Evolutionary conservation across 2,329 filamentous ascomycete species (phyloP), one percentile per base, ranked within the genome.

Genomic region (Cladophialophora immunda): DNA sequence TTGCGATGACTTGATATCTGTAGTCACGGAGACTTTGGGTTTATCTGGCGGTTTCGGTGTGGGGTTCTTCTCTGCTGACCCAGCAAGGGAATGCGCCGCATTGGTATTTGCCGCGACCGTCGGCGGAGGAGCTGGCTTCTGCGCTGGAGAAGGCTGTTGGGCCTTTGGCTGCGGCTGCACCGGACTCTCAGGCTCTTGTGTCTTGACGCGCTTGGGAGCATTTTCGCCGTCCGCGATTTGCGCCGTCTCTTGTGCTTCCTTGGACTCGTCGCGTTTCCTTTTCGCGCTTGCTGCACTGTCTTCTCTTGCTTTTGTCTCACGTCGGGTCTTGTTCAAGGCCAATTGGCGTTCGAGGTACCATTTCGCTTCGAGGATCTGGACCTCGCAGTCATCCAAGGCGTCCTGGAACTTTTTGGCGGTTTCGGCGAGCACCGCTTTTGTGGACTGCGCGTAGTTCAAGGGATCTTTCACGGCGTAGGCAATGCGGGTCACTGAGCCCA

Each of bases 361-460:
- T 65, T 74, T 74, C 13, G 69, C 71, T 54, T 73, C 67, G 17
- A 73, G 67, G 60, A 74, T 72, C 60, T 72, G 67, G 13, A 73
- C 69, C 53, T 73, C 69, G 38, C 69, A 71, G 34, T 74, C 71
- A 62, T 74, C 72, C 8, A 73, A 67, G 45, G 71, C 72, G 68
- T 74, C 72, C 56, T 72, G 70, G 64, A 70, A 74, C 45, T 69
- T 69, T 54, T 71, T 72, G 19, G 70, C 65, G 30, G 69, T 71
- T 56, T 73, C 72, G 54, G 65, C 66, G 11, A 74, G 60, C 13
- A 74, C 65, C 25, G 67, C 65, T 62, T 70, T 69, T 32, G 70
- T 74, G 7, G 64, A 68, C 41, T 67, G 67, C 45, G 69, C 72
- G 47, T 66, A 73, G 54, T 71, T 71, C 30, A 68, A 41, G 25